phyloP scores from a whole-genome alignment of 2,329 filamentous ascomycete species.

The Penicillium sp. region DNA sequence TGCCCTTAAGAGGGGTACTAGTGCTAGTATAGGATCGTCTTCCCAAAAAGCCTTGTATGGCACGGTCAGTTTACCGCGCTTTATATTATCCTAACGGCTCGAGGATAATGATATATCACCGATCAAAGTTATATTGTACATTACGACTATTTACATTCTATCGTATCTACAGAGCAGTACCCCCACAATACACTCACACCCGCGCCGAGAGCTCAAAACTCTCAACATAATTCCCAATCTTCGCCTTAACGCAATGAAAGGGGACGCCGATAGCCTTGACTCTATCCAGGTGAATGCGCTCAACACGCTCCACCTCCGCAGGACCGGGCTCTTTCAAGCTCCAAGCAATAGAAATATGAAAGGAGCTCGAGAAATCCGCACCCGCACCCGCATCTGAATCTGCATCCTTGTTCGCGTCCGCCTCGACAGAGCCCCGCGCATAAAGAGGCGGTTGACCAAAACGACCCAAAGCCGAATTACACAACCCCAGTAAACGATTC shows the following conservation, averaged over 20 bases:
- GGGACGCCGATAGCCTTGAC: conserved; percentile 53
- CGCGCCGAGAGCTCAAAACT: conserved; percentile 33
- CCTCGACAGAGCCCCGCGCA: too few species aligned
- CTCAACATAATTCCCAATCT: conserved; percentile 72
- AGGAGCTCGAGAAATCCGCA: conserved; percentile 60
- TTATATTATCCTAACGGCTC: too few species aligned
- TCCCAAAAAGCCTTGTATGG: too few species aligned
- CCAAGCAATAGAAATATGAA: conserved; percentile 93
- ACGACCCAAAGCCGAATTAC: conserved; percentile 65
- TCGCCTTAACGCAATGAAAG: conserved; percentile 69
- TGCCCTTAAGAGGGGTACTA: too few species aligned
- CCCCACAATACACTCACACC: not conserved
- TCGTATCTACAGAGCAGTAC: too few species aligned
- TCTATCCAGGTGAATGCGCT: conserved; percentile 27
- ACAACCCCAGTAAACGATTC: conserved; percentile 65
- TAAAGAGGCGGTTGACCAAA: conserved; percentile 77
- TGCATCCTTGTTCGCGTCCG: not conserved
- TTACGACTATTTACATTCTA: too few species aligned
- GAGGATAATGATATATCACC: too few species aligned
- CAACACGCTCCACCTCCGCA: conserved; percentile 43
- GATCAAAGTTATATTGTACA: too few species aligned
- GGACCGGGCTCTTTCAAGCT: conserved; percentile 61
- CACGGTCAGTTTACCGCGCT: too few species aligned
- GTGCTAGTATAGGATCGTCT: too few species aligned
- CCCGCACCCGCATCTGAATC: conserved; percentile 12